A percentile compares a stretch with the other conserved stretches of the same genome.
These are phyloP conservation scores for Cardamine occulta DNA, from an alignment of 345 rosid genomes.

Conservation along the genomic window DNA sequence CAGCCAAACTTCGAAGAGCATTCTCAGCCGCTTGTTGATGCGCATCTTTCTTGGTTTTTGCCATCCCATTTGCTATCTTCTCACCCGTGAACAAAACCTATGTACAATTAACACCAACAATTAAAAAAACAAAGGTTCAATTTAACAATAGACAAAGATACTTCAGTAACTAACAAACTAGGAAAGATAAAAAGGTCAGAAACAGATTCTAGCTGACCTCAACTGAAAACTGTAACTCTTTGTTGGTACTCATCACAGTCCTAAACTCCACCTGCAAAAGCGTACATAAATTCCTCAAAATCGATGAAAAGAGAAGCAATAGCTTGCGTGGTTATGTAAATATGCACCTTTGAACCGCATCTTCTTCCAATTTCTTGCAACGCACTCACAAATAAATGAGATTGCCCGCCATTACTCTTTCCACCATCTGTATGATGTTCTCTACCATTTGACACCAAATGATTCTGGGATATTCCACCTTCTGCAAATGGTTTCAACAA, in stretches of 20 bases:
- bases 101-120: constrained; percentile 19
- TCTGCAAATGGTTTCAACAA: constrained; percentile 55
- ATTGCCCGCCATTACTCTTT: constrained; percentile 60
- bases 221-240: constrained; percentile 90
- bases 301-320: constrained; percentile 24
- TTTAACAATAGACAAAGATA: not conserved
- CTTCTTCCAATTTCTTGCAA: constrained; percentile 91
- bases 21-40: constrained; percentile 96
- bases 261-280: constrained; percentile 80
- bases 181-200: not conserved
- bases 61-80: constrained; percentile 98
- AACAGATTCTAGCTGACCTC: constrained; percentile 66
- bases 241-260: constrained; percentile 78
- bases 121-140: not conserved
- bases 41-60: constrained; percentile 93
- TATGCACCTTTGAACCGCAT: constrained; percentile 82
- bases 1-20: constrained; percentile 88
- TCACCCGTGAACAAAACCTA: constrained; percentile 92
- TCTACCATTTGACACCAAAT: constrained; percentile 50
- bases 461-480: constrained; percentile 62
- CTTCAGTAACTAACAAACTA: constrained; percentile 23
- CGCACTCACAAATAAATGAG: constrained; percentile 75
- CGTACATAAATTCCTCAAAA: constrained; percentile 21
- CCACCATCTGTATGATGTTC: constrained; percentile 64
- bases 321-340: constrained; percentile 19